Base-by-base conservation (phyloP, 2,329 filamentous ascomycete genomes). In the Paecilomyces sp. region DNA sequence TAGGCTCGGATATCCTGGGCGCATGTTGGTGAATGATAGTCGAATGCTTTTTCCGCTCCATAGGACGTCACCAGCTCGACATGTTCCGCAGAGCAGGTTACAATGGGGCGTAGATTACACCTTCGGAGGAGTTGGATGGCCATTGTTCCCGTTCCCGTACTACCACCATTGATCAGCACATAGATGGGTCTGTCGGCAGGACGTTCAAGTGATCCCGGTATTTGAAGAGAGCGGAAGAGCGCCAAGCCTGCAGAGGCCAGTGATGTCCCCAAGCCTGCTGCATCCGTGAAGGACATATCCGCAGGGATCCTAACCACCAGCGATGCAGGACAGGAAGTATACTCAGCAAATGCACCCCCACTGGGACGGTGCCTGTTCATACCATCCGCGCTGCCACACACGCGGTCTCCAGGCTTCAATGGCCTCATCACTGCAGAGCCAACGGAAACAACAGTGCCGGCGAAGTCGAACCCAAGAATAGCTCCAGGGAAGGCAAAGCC, bases 1-100 rank as follows among this genome's bases (percentile, higher is more conserved):
- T 73, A 71, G 0, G 58, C 63, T 6, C 69, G 67, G 52, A 80
- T 76, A 22, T 72, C 36, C 36, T 41, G 13, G 13, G 13, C 36
- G 36, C 15, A 15, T 13, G 36, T 41, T 6, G 36, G 36, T 15
- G 36, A 41, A n/a, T n/a, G 15, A n/a, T 41, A 41, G 7, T 41
- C 13, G 15, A 41, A 41, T 15, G 36, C 36, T 3, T 15, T n/a
- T n/a, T 41, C 36, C 13, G 36, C 36, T 13, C 36, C 36, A 15
- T 18, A 41, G 13, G 36, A 41, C n/a, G 15, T 41, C 36, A 41
- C 36, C 36, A 41, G 13, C 3, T 15, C 13, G 36, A 41, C 15
- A 7, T 41, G 15, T 3, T 41, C n/a, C 7, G 36, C 15, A 1
- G 36, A 41, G 36, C 36, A 41, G 36, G 36, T 41, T 2, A n/a